phyloP scores from a whole-genome alignment of 768 basidiomycete species.

The Gymnopilus junonius region DNA sequence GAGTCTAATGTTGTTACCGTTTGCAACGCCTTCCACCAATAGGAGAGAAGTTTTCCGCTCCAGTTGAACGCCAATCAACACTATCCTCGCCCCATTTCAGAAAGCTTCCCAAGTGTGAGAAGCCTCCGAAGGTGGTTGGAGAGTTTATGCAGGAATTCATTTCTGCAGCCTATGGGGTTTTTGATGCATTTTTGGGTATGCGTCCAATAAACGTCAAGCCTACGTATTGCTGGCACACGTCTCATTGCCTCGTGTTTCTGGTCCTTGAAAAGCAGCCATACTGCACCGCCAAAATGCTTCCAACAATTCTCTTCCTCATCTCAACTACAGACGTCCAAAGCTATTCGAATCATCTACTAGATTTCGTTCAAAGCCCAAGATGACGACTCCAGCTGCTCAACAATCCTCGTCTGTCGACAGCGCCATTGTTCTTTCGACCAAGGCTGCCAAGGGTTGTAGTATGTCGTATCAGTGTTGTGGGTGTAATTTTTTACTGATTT shows the following conservation, averaged over 20 bases:
- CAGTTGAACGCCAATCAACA: no score
- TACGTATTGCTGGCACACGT: neutral
- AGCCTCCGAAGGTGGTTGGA: neutral
- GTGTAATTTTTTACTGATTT: neutral
- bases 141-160: neutral
- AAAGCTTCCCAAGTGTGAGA: neutral
- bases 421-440: neutral
- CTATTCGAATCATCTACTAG: neutral
- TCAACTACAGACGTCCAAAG: neutral
- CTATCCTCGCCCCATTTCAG: no score
- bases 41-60: no score
- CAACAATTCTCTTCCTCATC: neutral
- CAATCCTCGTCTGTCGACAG: neutral
- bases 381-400: neutral
- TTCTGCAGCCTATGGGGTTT: neutral
- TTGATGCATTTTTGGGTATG: neutral
- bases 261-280: neutral
- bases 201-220: neutral
- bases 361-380: neutral
- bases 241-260: neutral
- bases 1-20: no score
- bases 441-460: conserved; percentile 8
- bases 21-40: neutral
- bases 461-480: neutral
- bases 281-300: neutral